Conservation (phyloP, 2,329 filamentous ascomycete species). For the Aspergillus ustus region DNA sequence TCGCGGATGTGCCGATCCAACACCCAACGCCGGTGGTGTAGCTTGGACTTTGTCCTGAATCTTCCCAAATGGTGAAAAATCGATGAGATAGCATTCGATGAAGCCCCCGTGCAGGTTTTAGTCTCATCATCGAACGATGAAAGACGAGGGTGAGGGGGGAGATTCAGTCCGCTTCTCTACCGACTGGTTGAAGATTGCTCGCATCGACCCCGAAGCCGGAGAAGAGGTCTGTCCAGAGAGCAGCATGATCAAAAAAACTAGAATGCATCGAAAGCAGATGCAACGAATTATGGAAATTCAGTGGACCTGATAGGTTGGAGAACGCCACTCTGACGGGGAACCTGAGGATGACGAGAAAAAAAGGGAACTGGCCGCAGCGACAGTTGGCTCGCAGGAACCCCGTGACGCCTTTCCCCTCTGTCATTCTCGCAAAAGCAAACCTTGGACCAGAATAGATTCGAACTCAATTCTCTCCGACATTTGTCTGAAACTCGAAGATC, state of each 20-base stretch:
- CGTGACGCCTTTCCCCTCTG: slow-evolving; percentile 12
- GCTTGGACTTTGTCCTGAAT: slow-evolving; percentile 21
- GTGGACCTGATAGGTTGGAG: slow-evolving; percentile 11
- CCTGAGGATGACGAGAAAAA: slow-evolving; percentile 12
- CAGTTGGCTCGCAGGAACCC: slow-evolving; percentile 14
- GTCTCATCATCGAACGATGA: slow-evolving; percentile 19
- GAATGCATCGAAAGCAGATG: not conserved
- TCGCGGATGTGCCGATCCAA: slow-evolving; percentile 28
- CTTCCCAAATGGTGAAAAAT: slow-evolving; percentile 3
- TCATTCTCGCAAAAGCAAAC: not conserved
- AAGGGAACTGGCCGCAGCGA: not conserved
- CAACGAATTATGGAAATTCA: not conserved
- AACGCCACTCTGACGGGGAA: slow-evolving; percentile 14
- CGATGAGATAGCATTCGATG: slow-evolving; percentile 15
- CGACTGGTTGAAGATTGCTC: not conserved
- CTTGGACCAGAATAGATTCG: not conserved
- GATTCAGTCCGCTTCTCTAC: not conserved
- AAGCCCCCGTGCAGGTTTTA: slow-evolving; percentile 21
- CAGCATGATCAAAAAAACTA: slow-evolving; percentile 6
- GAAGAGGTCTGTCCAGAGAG: not conserved
- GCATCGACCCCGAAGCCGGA: not conserved
- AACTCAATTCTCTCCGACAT: not conserved
- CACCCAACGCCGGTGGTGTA: slow-evolving; percentile 12
- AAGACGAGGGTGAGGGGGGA: slow-evolving; percentile 6
- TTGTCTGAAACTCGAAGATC: not conserved